Base-by-base conservation (phyloP, 176 grass and related monocot genomes). In the Juncus inflexus region DNA sequence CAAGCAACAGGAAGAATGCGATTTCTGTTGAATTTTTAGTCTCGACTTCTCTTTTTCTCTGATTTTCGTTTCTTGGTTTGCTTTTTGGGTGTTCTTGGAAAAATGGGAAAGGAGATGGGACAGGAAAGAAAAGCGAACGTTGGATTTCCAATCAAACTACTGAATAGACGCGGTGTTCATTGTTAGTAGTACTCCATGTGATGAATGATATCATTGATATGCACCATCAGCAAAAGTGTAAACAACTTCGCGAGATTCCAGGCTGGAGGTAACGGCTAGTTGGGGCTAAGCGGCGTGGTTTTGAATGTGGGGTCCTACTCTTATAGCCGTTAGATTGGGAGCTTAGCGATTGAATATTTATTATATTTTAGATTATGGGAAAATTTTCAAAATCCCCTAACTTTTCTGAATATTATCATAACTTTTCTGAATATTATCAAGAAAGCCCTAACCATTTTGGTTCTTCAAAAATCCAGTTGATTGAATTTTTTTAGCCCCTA, bases 191-290 rank as follows among this genome's bases (percentile, higher is more conserved):
- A 4, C 19, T 5, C 3, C 15, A 36, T 40, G 40, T 12, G 3
- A 28, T 28, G 19, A 28, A 28, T 28, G 19, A 28, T 28, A 28
- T 28, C 19, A 28, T 28, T 28, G 19, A 28, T 28, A 28, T 28
- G 19, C 19, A 28, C 19, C 19, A 28, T 28, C 19, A 28, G 19
- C 19, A 28, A 28, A 28, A 28, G 14, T 39, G 6, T 60, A 55
- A 15, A 59, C 10, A 38, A 12, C 6, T 5, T 45, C 12, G 19
- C 40, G 4, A 35, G 12, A 47, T 7, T 35, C 35, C 7, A 42
- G 12, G 55, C 28, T 39, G 38, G 61, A 53, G 42, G 15, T 66
- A 95, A 95, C 90, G 86, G 90, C 90, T 95, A 95, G 82, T 95
- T 91, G 54, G 41, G 12, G 68, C 15, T 12, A 60, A 58, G 36